phyloP scores from a whole-genome alignment of 768 basidiomycete species.

The Dictyophora rubrovolvata region DNA sequence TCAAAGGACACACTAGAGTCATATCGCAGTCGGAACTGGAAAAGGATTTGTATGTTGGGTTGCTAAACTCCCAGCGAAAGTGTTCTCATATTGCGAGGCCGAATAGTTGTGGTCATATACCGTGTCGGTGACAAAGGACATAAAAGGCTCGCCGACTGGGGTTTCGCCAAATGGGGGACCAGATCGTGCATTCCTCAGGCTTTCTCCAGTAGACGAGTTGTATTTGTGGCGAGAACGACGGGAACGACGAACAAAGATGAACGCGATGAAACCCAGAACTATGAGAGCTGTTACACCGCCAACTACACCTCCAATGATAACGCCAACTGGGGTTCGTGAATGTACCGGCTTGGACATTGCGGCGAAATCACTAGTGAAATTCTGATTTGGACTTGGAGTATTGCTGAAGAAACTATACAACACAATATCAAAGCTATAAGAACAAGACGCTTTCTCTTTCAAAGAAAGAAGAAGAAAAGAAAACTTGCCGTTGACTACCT shows the following conservation, averaged over 20 bases:
- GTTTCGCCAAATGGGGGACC: too few species aligned
- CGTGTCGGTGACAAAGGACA: too few species aligned
- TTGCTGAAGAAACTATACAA: background rate
- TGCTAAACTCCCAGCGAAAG: too few species aligned
- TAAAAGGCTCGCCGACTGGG: too few species aligned
- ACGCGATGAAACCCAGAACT: conserved; percentile 18
- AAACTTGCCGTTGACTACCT: background rate
- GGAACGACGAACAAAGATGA: conserved; percentile 20
- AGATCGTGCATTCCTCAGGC: too few species aligned
- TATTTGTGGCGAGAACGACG: conserved; percentile 17
- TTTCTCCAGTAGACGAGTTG: conserved; percentile 21
- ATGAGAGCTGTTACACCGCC: conserved; percentile 30
- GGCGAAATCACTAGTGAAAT: background rate
- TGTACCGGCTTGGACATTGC: background rate
- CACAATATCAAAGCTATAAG: background rate
- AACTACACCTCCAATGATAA: conserved; percentile 45
- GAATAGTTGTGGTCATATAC: too few species aligned
- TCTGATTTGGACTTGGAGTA: background rate
- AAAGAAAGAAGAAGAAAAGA: too few species aligned
- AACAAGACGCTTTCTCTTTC: background rate
- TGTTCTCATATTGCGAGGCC: too few species aligned
- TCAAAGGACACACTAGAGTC: too few species aligned
- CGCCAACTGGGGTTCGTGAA: conserved; percentile 18
- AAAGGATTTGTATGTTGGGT: too few species aligned
- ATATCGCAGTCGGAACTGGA: too few species aligned